These are phyloP conservation scores for Rhizopogon salebrosus DNA, from an alignment of 768 basidiomycete genomes.

Conservation along the genomic window DNA sequence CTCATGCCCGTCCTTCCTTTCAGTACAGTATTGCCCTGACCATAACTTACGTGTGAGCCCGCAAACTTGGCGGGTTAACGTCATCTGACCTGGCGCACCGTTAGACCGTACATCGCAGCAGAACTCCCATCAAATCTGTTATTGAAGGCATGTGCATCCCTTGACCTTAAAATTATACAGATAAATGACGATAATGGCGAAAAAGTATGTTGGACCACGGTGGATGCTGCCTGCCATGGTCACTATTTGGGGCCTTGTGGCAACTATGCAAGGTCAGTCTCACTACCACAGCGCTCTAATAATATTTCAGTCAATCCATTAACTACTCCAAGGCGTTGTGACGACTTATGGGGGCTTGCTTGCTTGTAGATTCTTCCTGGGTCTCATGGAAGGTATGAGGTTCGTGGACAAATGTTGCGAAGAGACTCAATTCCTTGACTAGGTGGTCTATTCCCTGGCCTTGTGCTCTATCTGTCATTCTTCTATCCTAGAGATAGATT, in stretches of 20 bases:
- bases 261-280: conserved; percentile 50
- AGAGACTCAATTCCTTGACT: conserved; percentile 2
- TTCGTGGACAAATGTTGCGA: background rate
- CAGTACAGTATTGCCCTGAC: conserved; percentile 32
- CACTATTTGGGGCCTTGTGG: conserved; percentile 63
- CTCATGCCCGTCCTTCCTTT: background rate
- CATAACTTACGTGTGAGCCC: conserved; percentile 20
- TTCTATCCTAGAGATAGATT: conserved; percentile 32
- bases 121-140: conserved; percentile 60
- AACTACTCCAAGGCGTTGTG: conserved; percentile 33
- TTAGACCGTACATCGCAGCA: conserved; percentile 47
- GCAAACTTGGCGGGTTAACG: background rate
- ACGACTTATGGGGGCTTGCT: conserved; percentile 49
- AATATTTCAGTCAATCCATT: background rate
- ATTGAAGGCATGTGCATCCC: conserved; percentile 35
- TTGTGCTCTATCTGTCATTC: conserved; percentile 52
- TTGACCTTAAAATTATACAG: background rate
- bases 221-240: conserved; percentile 58
- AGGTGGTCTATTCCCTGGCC: conserved; percentile 56
- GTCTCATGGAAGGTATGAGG: conserved; percentile 51
- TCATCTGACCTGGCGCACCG: conserved; percentile 1
- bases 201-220: conserved; percentile 45
- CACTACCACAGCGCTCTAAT: background rate
- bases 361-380: conserved; percentile 43
- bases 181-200: background rate